These are phyloP conservation scores for Hortiboletus campestris DNA, from an alignment of 768 basidiomycete genomes.

Conservation along the genomic window DNA sequence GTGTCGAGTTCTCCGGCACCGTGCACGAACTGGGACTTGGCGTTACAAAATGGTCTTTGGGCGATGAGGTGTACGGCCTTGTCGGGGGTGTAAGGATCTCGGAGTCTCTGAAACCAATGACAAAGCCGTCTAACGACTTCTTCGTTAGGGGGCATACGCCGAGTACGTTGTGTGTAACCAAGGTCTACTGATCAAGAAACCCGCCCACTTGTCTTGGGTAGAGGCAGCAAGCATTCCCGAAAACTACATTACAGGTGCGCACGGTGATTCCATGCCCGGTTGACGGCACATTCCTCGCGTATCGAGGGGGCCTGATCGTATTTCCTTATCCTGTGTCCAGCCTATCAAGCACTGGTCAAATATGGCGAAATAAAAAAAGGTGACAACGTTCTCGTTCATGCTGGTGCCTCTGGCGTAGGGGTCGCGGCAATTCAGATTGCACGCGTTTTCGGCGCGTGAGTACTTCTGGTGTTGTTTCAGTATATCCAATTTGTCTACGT, in stretches of 20 bases:
- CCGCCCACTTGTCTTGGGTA: slow-evolving; percentile 68
- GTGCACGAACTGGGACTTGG: slow-evolving; percentile 53
- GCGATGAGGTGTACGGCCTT: slow-evolving; percentile 78
- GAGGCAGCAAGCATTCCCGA: slow-evolving; percentile 90
- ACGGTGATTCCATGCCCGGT: slow-evolving; percentile 9
- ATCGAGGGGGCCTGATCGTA: slow-evolving; percentile 6
- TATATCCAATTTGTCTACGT: not conserved
- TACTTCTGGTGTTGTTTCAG: slow-evolving; percentile 15
- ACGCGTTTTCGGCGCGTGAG: slow-evolving; percentile 69
- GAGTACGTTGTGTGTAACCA: slow-evolving; percentile 73
- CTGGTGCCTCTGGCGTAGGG: slow-evolving; percentile 89
- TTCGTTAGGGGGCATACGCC: slow-evolving; percentile 79
- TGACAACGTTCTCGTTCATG: slow-evolving; percentile 83
- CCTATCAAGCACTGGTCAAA: slow-evolving; percentile 62
- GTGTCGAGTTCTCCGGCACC: slow-evolving; percentile 82
- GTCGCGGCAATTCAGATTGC: slow-evolving; percentile 87
- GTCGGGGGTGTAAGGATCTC: slow-evolving; percentile 64
- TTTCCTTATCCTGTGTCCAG: slow-evolving; percentile 28
- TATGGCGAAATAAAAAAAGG: slow-evolving; percentile 66
- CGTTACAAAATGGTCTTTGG: slow-evolving; percentile 53
- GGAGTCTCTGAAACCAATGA: not conserved
- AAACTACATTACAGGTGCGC: slow-evolving; percentile 78
- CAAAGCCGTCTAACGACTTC: slow-evolving; percentile 1
- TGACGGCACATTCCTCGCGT: not conserved
- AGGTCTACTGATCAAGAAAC: slow-evolving; percentile 72